A percentile compares a stretch with the other conserved stretches of the same genome.
Conservation (phyloP, 1,284 basidiomycete species). For the Rhodotorula sp. region DNA sequence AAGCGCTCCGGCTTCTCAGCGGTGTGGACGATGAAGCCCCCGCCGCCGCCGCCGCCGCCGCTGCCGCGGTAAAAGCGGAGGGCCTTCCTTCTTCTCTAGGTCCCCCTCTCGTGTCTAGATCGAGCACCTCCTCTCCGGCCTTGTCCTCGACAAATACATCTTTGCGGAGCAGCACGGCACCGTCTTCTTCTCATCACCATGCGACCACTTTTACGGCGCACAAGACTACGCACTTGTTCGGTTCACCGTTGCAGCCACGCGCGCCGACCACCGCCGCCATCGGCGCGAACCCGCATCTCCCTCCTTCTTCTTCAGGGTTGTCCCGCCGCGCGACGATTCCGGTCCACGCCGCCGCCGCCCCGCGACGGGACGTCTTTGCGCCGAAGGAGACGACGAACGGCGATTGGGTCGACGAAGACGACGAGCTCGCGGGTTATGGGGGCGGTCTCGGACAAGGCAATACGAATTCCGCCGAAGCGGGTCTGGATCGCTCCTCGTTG, state of each 20-base stretch:
- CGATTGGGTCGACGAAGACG: conserved; percentile 53
- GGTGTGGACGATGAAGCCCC: conserved; percentile 11
- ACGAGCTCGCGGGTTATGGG: conserved; percentile 40
- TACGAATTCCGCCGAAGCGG: background rate
- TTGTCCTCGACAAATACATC: background rate
- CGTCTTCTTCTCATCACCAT: conserved; percentile 17
- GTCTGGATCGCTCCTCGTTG: background rate
- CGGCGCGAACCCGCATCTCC: too few relatives aligned
- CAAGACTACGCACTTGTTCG: conserved; percentile 39
- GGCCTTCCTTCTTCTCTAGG: background rate
- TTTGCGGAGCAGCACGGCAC: conserved; percentile 3
- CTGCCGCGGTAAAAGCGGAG: conserved; percentile 2
- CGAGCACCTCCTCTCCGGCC: background rate
- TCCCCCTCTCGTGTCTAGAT: background rate
- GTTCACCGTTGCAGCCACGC: conserved; percentile 27
- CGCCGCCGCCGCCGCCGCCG: background rate
- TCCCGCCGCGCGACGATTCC: conserved; percentile 1
- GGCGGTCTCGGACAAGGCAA: conserved; percentile 28
- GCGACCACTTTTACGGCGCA: conserved; percentile 43
- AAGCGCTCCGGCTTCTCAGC: conserved; percentile 20
- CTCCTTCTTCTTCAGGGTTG: conserved; percentile 12
- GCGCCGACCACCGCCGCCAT: background rate
- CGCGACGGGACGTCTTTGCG: conserved; percentile 52
- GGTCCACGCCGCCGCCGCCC: background rate
- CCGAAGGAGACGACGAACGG: conserved; percentile 43